Conservation (phyloP, 1,139 yeast species). For the Taphrina betulina region DNA sequence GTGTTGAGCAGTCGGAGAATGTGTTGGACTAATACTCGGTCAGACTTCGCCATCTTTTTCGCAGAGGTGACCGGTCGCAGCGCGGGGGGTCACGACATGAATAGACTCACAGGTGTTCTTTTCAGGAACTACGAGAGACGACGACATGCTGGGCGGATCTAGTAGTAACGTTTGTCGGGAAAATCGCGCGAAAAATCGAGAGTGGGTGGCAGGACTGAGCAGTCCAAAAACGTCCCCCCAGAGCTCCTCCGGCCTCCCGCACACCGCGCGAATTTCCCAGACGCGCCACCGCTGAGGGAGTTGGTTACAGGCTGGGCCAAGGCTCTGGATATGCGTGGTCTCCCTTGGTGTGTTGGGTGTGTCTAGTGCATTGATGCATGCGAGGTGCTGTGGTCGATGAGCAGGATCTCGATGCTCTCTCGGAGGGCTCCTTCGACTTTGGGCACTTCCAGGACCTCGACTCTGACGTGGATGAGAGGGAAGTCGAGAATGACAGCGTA, state of each 20-base stretch:
- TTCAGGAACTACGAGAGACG: constrained; percentile 38
- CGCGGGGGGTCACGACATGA: background rate
- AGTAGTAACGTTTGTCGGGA: background rate
- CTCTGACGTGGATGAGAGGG: constrained; percentile 5
- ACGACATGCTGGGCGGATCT: constrained; percentile 24
- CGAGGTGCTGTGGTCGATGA: too few relatives aligned
- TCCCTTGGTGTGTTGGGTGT: too few relatives aligned
- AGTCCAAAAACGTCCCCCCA: background rate
- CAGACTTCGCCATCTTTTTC: background rate
- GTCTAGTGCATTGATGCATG: too few relatives aligned
- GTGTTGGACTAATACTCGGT: constrained; percentile 69
- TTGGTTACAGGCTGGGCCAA: too few relatives aligned
- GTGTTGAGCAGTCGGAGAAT: constrained; percentile 99
- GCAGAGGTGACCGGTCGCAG: background rate
- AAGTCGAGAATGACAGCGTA: background rate
- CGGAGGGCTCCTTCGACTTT: constrained; percentile 1
- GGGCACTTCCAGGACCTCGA: constrained; percentile 9
- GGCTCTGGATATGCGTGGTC: too few relatives aligned
- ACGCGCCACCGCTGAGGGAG: too few relatives aligned
- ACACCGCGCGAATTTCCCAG: background rate
- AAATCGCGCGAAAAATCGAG: background rate
- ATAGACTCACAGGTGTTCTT: constrained; percentile 20
- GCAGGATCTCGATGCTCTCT: constrained; percentile 13
- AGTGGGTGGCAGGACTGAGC: background rate
- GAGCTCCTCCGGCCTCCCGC: background rate